phyloP scores from a whole-genome alignment of 2,329 filamentous ascomycete genomes.

The Fusarium foetens region DNA sequence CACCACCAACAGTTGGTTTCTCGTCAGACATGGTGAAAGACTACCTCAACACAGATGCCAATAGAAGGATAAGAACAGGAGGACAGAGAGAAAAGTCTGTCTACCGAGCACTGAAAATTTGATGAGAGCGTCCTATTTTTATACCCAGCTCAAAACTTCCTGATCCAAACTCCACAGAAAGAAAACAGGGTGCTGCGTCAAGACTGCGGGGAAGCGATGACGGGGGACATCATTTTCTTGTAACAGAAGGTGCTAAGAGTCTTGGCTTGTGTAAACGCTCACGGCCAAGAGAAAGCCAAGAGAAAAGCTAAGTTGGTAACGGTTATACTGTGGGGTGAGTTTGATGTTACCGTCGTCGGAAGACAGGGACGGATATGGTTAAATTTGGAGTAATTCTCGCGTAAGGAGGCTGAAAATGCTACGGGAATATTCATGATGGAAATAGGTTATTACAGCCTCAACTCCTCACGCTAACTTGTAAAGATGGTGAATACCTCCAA shows the following conservation, averaged over 20 bases:
- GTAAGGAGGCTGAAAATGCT: neutral
- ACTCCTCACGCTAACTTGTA: neutral
- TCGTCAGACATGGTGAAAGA: constrained; percentile 13
- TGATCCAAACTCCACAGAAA: constrained; percentile 4
- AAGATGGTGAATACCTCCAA: too few relatives aligned
- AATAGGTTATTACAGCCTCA: accelerated
- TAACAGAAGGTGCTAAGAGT: constrained; percentile 20
- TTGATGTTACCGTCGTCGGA: neutral
- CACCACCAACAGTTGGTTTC: constrained; percentile 8
- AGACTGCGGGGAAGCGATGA: constrained; percentile 15
- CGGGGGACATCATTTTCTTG: constrained; percentile 11
- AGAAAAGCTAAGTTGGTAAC: constrained; percentile 5
- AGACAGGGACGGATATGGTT: neutral
- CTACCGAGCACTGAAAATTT: neutral
- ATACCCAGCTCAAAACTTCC: neutral
- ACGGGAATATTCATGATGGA: neutral
- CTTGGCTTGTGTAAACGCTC: constrained; percentile 15
- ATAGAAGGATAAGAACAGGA: neutral
- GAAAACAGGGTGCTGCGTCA: constrained; percentile 16
- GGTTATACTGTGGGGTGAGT: neutral
- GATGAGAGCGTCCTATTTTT: neutral
- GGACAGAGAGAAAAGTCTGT: neutral
- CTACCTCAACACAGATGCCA: neutral
- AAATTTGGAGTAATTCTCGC: constrained; percentile 7
- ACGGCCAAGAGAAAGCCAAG: constrained; percentile 18